Evolutionary conservation across 176 grass and related monocot genomes (phyloP), one percentile per base, ranked within the genome.

Genomic region (Zoysia pacifica): DNA sequence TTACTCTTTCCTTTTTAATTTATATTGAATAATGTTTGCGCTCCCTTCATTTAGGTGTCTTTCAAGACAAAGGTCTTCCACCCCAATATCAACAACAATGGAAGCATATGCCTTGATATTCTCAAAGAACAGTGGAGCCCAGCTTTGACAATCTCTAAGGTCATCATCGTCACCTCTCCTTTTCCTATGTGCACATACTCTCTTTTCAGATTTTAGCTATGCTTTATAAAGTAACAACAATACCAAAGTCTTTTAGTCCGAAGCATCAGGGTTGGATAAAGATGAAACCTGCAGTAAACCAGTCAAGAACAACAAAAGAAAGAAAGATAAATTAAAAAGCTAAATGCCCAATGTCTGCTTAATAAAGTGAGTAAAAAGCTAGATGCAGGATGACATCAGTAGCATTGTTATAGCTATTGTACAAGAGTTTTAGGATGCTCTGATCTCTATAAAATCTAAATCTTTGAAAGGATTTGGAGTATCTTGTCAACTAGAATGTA

Each of bases 101-200:
- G 87, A 82, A 89, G 87, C 83, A 89, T 89, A 81, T 89, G 87
- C 73, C 82, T 89, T 3, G 87, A 89, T 70, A 89, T 89, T 82
- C 87, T 89, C 37, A 89, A 89, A 80, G 87, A 89, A 52, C 87
- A 89, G 67, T 89, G 87, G 87, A 89, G 87, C 73, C 87, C 87
- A 60, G 87, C 87, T 77, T 85, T 89, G 78, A 89, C 87, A 8
- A 89, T 89, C 16, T 89, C 87, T 4, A 89, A 89, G 87, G 87
- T 89, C 42, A 75, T 66, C 38, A n/a, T 70, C 11, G 16, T 65
- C 9, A 56, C 63, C 50, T 11, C 1, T 74, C 15, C 15, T 58
- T 51, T 68, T 78, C 13, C 37, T 44, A 52, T 28, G 6, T 43
- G 56, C n/a, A 51, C 65, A 39, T 79, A 64, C 41, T 62, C 18